Conservation (phyloP, 805 yeast species). For the Saccharomycopsis capsularis region DNA sequence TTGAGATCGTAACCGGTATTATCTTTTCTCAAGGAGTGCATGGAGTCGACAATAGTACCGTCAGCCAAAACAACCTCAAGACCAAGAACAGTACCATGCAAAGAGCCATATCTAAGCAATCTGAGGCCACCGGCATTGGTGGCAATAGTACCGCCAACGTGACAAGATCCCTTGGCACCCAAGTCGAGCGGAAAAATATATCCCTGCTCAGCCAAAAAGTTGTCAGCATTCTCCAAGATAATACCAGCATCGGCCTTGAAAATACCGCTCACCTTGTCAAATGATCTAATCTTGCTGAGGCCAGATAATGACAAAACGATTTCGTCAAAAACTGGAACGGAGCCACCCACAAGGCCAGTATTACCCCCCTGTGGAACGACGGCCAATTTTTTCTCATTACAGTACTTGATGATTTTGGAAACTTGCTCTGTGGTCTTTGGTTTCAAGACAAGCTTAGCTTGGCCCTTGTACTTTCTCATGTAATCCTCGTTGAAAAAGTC, state of each 20-base stretch:
- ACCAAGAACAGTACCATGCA: constrained; percentile 89
- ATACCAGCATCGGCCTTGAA: constrained; percentile 88
- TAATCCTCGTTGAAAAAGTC: constrained; percentile 79
- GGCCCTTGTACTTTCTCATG: constrained; percentile 93
- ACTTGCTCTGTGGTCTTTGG: constrained; percentile 80
- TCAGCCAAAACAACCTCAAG: constrained; percentile 89
- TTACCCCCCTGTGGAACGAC: constrained; percentile 97
- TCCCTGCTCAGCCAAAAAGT: constrained; percentile 68
- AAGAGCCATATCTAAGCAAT: constrained; percentile 78
- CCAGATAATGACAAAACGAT: constrained; percentile 63
- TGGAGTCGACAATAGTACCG: constrained; percentile 66
- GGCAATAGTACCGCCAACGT: constrained; percentile 90
- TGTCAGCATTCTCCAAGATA: constrained; percentile 79
- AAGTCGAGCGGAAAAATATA: constrained; percentile 88
- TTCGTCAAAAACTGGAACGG: constrained; percentile 89
- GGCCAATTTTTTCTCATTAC: constrained; percentile 71
- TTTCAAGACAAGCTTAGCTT: constrained; percentile 68
- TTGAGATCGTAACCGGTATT: constrained; percentile 93
- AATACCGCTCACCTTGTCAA: constrained; percentile 78
- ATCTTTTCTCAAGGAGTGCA: constrained; percentile 85
- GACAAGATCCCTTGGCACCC: constrained; percentile 97
- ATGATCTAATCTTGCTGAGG: constrained; percentile 72
- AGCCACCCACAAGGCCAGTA: constrained; percentile 94
- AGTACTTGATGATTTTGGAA: constrained; percentile 66
- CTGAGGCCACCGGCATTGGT: constrained; percentile 96